A percentile compares a stretch with the other conserved stretches of the same genome.
phyloP scores from a whole-genome alignment of 768 basidiomycete species.

The Krasilnikovozyma curviuscula region DNA sequence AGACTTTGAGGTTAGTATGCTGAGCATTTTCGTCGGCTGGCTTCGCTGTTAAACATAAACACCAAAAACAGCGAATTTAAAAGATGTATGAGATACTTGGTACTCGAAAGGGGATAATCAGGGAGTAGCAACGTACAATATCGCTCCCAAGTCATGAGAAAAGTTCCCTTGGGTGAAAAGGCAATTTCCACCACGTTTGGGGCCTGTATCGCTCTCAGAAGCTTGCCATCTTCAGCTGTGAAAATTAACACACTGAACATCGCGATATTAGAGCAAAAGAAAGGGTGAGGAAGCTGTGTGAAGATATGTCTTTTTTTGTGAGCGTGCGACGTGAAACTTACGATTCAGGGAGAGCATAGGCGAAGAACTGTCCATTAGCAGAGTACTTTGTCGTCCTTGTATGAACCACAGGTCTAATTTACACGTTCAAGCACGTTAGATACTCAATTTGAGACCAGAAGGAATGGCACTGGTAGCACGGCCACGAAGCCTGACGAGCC shows the following conservation, averaged over 20 bases:
- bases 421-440: background rate
- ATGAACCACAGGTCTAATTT: constrained; percentile 5
- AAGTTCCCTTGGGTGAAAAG: constrained; percentile 86
- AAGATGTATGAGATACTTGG: background rate
- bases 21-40: constrained; percentile 62
- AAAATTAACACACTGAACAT: constrained; percentile 30
- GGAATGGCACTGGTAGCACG: too few species aligned
- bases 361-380: constrained; percentile 17
- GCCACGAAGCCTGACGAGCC: background rate
- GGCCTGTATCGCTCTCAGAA: constrained; percentile 54
- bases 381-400: constrained; percentile 13
- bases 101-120: background rate
- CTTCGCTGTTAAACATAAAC: constrained; percentile 35
- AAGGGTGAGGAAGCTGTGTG: constrained; percentile 34
- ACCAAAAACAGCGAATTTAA: background rate
- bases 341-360: constrained; percentile 14
- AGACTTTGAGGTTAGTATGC: constrained; percentile 86
- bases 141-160: constrained; percentile 88
- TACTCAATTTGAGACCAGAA: too few species aligned
- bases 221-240: constrained; percentile 14
- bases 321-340: background rate
- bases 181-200: constrained; percentile 62
- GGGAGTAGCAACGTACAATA: constrained; percentile 34
- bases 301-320: background rate
- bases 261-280: constrained; percentile 55